Evolutionary conservation across 2,329 filamentous ascomycete genomes (phyloP).

Genomic region (Cladosporium sp.): DNA sequence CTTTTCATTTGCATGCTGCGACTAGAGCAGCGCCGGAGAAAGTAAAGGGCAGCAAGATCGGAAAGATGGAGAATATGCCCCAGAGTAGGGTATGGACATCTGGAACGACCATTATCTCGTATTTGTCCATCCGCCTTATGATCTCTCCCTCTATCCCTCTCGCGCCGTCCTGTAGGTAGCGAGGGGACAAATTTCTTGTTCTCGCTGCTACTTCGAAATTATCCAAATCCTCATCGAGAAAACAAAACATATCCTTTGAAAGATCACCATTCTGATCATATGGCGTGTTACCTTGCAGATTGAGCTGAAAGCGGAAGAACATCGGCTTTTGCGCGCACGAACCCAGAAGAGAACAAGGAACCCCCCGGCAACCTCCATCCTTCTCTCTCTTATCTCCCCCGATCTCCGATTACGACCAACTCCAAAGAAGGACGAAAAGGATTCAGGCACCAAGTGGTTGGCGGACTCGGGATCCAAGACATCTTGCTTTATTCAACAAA

Average conservation of each 20-base stretch:
- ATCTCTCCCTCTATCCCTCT: not conserved
- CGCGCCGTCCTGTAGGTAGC: not conserved
- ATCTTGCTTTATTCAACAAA: not conserved
- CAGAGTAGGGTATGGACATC: slow-evolving; percentile 10
- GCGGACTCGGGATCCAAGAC: not conserved
- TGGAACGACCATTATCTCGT: slow-evolving; percentile 8
- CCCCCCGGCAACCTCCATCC: not conserved
- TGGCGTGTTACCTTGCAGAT: not conserved
- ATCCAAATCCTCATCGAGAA: not conserved
- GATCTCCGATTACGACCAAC: not conserved
- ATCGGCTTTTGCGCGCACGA: not conserved
- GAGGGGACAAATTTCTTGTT: not conserved
- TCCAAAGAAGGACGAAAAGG: not conserved
- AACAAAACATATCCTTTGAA: not conserved
- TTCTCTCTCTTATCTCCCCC: not conserved
- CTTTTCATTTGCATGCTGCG: slow-evolving; percentile 11
- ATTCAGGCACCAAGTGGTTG: not conserved
- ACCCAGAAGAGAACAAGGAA: not conserved
- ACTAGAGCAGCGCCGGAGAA: slow-evolving; percentile 12
- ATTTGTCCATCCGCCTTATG: slow-evolving; percentile 1
- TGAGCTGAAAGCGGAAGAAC: not conserved
- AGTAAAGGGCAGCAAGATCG: slow-evolving; percentile 1
- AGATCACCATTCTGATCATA: slow-evolving; percentile 11
- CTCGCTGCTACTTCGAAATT: not conserved
- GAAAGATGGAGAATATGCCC: slow-evolving; percentile 7